phyloP scores from a whole-genome alignment of 768 basidiomycete species.

The Boletus subcaerulescens region DNA sequence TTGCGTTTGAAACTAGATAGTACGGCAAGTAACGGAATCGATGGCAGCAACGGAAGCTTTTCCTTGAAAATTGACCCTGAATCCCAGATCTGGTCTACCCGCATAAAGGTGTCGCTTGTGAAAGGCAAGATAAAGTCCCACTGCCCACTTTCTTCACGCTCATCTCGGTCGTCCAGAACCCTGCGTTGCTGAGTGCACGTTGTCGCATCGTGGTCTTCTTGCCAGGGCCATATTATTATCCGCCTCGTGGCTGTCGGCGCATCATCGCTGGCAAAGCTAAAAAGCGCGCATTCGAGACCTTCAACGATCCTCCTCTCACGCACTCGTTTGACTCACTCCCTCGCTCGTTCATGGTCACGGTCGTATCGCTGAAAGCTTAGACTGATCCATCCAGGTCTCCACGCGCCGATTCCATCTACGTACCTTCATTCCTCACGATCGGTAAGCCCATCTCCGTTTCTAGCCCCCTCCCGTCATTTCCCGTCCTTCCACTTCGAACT shows the following conservation, averaged over 20 bases:
- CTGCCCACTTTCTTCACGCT: neutral
- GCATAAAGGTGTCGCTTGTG: constrained; percentile 6
- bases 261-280: constrained; percentile 9
- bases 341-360: constrained; percentile 19
- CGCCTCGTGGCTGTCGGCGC: constrained; percentile 17
- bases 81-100: constrained; percentile 8
- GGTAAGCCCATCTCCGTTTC: constrained; percentile 17
- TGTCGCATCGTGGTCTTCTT: constrained; percentile 7
- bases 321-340: constrained; percentile 4
- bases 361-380: constrained; percentile 5
- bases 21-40: too few species aligned
- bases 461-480: neutral
- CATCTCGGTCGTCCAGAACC: constrained; percentile 1
- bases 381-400: neutral
- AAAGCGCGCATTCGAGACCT: constrained; percentile 9
- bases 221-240: constrained; percentile 2
- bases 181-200: constrained; percentile 7
- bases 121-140: constrained; percentile 9
- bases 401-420: neutral
- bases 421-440: constrained; percentile 22
- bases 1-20: too few species aligned
- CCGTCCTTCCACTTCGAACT: constrained; percentile 6
- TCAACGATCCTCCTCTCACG: constrained; percentile 4
- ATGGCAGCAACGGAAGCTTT: neutral
- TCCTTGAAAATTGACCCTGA: constrained; percentile 6